These are phyloP conservation scores for Hamamelis virginiana DNA, from an alignment of 164 flowering plant species.

Conservation along the genomic window DNA sequence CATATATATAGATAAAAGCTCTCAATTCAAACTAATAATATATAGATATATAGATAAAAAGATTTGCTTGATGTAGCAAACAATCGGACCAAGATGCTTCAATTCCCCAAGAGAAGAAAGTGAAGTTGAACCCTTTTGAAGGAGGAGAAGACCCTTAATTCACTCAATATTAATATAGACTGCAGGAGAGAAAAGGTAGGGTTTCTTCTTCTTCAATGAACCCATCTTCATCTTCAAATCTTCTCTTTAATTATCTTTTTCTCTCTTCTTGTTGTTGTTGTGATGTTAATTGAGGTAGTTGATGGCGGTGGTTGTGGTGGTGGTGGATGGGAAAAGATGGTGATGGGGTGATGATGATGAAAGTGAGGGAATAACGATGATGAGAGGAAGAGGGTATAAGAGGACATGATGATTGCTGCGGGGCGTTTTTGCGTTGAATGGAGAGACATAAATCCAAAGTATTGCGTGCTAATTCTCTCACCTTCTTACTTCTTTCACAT, in stretches of 20 bases:
- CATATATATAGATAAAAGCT: slow-evolving; percentile 1
- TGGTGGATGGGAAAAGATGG: slow-evolving; percentile 11
- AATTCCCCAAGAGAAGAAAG: slow-evolving; percentile 26
- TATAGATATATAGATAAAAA: too few species aligned
- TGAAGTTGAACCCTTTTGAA: background rate
- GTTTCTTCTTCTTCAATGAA: slow-evolving; percentile 30
- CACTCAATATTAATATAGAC: too few species aligned
- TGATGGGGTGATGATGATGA: slow-evolving; percentile 28
- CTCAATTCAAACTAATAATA: background rate
- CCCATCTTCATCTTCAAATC: slow-evolving; percentile 12
- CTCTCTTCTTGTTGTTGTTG: slow-evolving; percentile 16
- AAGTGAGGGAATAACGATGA: slow-evolving; percentile 38
- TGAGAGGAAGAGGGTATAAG: slow-evolving; percentile 22
- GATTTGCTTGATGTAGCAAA: slow-evolving; percentile 16
- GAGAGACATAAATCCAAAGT: slow-evolving; percentile 6
- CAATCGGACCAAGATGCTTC: slow-evolving; percentile 39
- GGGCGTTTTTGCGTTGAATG: slow-evolving; percentile 7
- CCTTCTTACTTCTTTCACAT: slow-evolving; percentile 12
- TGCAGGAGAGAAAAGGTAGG: slow-evolving; percentile 21
- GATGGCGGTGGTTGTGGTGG: slow-evolving; percentile 17
- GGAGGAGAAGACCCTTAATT: background rate
- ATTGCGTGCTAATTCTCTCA: slow-evolving; percentile 8
- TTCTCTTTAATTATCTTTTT: slow-evolving; percentile 5
- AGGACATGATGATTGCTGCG: slow-evolving; percentile 32
- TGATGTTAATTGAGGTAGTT: slow-evolving; percentile 7